A percentile compares a stretch with the other conserved stretches of the same genome.
Evolutionary conservation across 805 yeast species (phyloP).

Genomic region (Priceomyces fermenticarens): DNA sequence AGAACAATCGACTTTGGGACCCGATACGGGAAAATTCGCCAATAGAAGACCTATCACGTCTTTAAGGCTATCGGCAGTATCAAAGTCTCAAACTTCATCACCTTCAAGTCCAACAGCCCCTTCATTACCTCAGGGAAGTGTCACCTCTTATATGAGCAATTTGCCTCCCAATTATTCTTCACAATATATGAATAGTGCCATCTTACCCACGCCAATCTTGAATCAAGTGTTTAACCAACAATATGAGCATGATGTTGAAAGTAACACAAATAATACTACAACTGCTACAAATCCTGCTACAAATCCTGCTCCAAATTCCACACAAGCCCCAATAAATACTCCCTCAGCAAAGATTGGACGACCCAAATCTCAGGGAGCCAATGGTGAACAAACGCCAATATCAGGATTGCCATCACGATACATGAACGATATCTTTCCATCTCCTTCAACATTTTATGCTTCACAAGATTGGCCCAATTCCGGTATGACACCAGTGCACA

Average conservation of each 20-base stretch:
- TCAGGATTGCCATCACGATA: constrained; percentile 71
- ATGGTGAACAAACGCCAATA: constrained; percentile 66
- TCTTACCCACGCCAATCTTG: constrained; percentile 32
- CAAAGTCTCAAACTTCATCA: constrained; percentile 39
- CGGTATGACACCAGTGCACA: constrained; percentile 36
- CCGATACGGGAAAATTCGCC: constrained; percentile 15
- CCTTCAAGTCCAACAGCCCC: constrained; percentile 41
- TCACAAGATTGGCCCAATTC: constrained; percentile 43
- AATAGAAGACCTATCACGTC: constrained; percentile 25
- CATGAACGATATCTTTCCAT: constrained; percentile 70
- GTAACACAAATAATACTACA: constrained; percentile 1
- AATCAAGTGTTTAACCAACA: constrained; percentile 27
- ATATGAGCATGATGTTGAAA: constrained; percentile 4
- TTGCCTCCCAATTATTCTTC: constrained; percentile 15
- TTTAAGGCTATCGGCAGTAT: constrained; percentile 33
- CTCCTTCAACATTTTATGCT: constrained; percentile 74
- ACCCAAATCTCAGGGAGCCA: constrained; percentile 5
- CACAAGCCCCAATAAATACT: constrained; percentile 11
- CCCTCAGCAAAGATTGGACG: not conserved
- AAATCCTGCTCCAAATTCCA: constrained; percentile 10
- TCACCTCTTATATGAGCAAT: constrained; percentile 19
- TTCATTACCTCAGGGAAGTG: constrained; percentile 24
- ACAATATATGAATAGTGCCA: constrained; percentile 20
- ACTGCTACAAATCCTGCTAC: constrained; percentile 14
- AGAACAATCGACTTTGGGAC: not conserved